phyloP scores from a whole-genome alignment of 139 green algal species.

The Coccomyxa sp. region DNA sequence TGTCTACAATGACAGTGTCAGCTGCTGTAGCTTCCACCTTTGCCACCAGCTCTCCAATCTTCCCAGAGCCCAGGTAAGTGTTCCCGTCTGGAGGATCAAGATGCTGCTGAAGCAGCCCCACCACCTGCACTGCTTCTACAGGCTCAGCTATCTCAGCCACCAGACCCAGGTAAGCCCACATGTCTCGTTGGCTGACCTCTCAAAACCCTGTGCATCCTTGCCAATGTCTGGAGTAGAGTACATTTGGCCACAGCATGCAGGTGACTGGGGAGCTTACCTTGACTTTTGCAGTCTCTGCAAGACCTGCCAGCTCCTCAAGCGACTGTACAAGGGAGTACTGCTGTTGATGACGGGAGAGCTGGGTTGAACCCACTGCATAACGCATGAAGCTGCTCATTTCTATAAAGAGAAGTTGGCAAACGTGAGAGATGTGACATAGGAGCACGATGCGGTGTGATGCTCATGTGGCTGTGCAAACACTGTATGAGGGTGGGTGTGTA shows the following conservation, averaged over 20 bases:
- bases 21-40: slow-evolving; percentile 37
- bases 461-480: no score
- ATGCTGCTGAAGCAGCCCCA: slow-evolving; percentile 75
- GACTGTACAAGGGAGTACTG: slow-evolving; percentile 78
- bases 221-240: no score
- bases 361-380: no score
- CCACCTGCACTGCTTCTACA: slow-evolving; percentile 50
- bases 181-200: no score
- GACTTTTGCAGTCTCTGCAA: slow-evolving; percentile 88
- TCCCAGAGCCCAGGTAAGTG: slow-evolving; percentile 91
- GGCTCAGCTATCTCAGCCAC: neutral
- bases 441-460: no score
- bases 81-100: slow-evolving; percentile 63
- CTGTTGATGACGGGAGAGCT: no score
- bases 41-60: slow-evolving; percentile 65
- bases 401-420: no score
- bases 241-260: neutral
- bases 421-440: no score
- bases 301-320: slow-evolving; percentile 82
- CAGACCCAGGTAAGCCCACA: no score
- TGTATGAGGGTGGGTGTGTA: no score
- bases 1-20: slow-evolving; percentile 92
- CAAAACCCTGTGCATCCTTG: no score
- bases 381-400: no score
- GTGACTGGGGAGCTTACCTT: slow-evolving; percentile 36